phyloP scores from a whole-genome alignment of 75 land plant species.

The Cunninghamia lanceolata region DNA sequence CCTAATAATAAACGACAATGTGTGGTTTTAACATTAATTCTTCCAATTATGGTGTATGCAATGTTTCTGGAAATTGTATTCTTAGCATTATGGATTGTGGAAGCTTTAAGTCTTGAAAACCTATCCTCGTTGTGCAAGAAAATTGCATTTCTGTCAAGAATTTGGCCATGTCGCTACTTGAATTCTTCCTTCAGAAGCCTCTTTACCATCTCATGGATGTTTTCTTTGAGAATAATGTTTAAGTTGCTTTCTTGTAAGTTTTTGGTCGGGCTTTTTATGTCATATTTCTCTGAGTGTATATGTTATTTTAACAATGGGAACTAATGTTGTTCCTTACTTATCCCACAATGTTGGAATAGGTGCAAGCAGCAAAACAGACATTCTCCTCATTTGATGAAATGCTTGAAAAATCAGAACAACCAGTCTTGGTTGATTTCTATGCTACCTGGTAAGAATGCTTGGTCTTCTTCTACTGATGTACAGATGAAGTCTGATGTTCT shows the following conservation, averaged over 20 bases:
- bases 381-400: constrained; percentile 88
- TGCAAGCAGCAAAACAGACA: constrained; percentile 75
- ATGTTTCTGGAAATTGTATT: not conserved
- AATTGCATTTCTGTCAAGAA: not conserved
- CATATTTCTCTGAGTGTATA: not conserved
- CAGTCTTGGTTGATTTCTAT: constrained; percentile 97
- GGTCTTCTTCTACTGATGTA: not conserved
- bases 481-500: not conserved
- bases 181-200: not conserved
- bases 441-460: constrained; percentile 81
- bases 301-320: not conserved
- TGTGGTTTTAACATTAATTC: not conserved
- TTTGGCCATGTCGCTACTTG: not conserved
- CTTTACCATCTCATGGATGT: not conserved
- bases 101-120: not conserved
- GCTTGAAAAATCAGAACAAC: constrained; percentile 69
- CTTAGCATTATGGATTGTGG: not conserved
- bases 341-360: constrained; percentile 31
- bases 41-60: not conserved
- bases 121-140: not conserved
- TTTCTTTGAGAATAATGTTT: not conserved
- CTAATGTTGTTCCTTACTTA: constrained; percentile 1
- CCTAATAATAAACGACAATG: too few species aligned
- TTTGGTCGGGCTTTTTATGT: not conserved
- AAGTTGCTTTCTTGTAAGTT: not conserved